These are phyloP conservation scores for Serendipita sp. DNA, from an alignment of 768 basidiomycete genomes.

Conservation along the genomic window DNA sequence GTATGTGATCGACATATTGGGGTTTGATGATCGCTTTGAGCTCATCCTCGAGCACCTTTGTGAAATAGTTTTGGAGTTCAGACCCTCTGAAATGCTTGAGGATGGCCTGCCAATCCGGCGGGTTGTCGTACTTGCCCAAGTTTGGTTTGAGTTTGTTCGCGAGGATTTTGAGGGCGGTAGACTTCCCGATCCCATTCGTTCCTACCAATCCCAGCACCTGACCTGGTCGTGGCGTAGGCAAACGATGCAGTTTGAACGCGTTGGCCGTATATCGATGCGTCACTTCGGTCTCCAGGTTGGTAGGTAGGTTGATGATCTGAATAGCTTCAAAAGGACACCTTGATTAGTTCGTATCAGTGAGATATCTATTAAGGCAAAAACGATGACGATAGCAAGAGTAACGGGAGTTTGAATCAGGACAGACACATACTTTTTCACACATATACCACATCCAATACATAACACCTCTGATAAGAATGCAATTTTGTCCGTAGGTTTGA, in stretches of 20 bases:
- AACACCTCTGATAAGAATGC: constrained; percentile 97
- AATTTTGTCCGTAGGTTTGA: constrained; percentile 90
- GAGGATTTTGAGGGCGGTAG: constrained; percentile 90
- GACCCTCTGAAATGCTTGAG: constrained; percentile 97
- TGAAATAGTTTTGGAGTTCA: constrained; percentile 98
- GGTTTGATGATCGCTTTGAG: constrained; percentile 98
- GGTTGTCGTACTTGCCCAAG: constrained; percentile 92
- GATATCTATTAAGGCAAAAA: neutral
- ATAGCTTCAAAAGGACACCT: constrained; percentile 98
- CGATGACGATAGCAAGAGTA: neutral
- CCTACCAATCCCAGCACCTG: constrained; percentile 98
- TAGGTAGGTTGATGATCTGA: constrained; percentile 95
- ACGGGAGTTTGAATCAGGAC: neutral
- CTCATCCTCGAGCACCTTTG: constrained; percentile 96
- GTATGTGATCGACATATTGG: constrained; percentile 99
- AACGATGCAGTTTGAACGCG: constrained; percentile 94
- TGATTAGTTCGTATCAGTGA: constrained; percentile 18
- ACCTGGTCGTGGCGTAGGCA: constrained; percentile 92
- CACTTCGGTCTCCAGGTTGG: constrained; percentile 87
- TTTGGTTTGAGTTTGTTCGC: constrained; percentile 98
- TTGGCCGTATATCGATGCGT: constrained; percentile 98
- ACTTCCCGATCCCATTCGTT: constrained; percentile 99
- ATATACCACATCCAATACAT: constrained; percentile 99
- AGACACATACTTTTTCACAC: constrained; percentile 82
- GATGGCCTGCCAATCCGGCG: constrained; percentile 98